Conservation (phyloP, 139 green algal genomes). For the Raphidocelis subcapitata region DNA sequence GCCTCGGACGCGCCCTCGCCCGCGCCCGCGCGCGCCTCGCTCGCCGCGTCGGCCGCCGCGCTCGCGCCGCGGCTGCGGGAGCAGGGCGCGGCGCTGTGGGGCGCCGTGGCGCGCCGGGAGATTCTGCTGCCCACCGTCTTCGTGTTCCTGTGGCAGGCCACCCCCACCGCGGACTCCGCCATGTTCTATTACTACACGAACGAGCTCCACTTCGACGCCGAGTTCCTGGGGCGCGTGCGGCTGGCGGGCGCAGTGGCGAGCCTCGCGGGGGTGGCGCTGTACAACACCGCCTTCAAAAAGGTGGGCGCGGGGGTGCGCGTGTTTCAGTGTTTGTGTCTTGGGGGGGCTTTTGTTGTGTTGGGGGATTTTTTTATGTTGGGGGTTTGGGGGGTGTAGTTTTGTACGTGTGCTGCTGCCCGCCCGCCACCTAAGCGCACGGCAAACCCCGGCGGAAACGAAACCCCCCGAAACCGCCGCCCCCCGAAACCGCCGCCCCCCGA, state of each 20-base stretch:
- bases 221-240: constrained; percentile 91
- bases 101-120: constrained; percentile 34
- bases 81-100: constrained; percentile 43
- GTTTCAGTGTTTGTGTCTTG: too few species aligned
- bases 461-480: too few species aligned
- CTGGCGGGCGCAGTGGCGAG: constrained; percentile 77
- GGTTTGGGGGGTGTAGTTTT: too few species aligned
- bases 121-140: constrained; percentile 53
- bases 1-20: too few species aligned
- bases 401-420: too few species aligned
- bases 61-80: constrained; percentile 8
- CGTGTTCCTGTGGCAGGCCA: constrained; percentile 67
- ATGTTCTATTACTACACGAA: constrained; percentile 76
- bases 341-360: too few species aligned
- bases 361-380: too few species aligned
- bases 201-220: constrained; percentile 54
- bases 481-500: too few species aligned
- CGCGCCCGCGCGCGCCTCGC: too few species aligned
- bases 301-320: too few species aligned
- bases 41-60: background rate
- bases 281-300: constrained; percentile 43
- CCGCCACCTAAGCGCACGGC: too few species aligned
- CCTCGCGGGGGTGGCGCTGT: constrained; percentile 57
- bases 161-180: constrained; percentile 50
- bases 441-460: too few species aligned